A percentile compares a stretch with the other conserved stretches of the same genome.
These are phyloP conservation scores for Pleodorina starrii DNA, from an alignment of 139 green algal genomes.

Conservation along the genomic window DNA sequence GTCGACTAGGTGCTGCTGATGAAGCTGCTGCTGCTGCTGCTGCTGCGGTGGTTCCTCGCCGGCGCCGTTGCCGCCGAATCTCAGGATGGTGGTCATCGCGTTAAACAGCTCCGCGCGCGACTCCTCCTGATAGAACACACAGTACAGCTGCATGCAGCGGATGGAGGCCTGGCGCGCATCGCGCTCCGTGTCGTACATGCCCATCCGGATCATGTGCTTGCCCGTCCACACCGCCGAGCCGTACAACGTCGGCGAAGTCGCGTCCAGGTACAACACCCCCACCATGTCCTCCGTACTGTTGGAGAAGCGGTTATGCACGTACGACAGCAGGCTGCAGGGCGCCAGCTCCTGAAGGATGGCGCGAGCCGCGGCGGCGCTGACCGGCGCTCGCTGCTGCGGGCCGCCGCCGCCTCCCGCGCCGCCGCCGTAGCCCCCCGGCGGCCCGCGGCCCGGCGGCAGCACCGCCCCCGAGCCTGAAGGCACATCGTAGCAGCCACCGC, in stretches of 20 bases:
- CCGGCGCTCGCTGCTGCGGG: no score
- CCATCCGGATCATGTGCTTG: constrained; percentile 29
- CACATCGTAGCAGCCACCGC: not conserved
- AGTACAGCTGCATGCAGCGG: constrained; percentile 49
- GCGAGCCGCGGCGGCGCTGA: not conserved
- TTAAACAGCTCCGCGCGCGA: constrained; percentile 42
- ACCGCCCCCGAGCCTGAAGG: not conserved
- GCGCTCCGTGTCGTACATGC: constrained; percentile 48
- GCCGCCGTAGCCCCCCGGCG: no score
- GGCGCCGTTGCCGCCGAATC: not conserved
- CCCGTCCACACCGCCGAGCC: constrained; percentile 30
- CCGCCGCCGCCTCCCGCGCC: not conserved
- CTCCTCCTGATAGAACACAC: constrained; percentile 18
- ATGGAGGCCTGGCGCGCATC: constrained; percentile 44
- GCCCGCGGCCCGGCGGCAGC: not conserved
- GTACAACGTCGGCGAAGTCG: not conserved
- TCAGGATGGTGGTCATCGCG: constrained; percentile 8
- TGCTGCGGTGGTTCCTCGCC: no score
- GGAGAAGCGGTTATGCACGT: constrained; percentile 31
- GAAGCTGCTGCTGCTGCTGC: no score
- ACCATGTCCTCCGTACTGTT: constrained; percentile 26
- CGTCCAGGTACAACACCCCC: constrained; percentile 20
- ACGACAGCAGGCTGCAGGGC: not conserved
- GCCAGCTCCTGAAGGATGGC: constrained; percentile 22
- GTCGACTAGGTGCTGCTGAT: no score